Percentiles rank a stretch among this genome's conserved stretches.
phyloP scores from a whole-genome alignment of 139 green algal species.

The Chlorokybus atmophyticus region DNA sequence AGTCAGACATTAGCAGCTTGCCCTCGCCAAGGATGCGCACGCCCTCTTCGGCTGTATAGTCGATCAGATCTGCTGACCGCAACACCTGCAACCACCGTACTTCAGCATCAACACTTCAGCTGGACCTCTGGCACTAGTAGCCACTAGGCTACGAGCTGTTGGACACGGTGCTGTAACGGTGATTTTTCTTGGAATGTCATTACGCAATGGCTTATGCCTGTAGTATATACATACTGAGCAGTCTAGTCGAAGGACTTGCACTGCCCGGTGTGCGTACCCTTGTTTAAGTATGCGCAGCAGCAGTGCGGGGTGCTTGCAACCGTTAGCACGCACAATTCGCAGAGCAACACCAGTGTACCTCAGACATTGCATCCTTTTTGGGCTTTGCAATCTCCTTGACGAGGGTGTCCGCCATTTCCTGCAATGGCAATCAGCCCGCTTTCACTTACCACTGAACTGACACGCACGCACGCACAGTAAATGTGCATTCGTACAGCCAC shows the following conservation, averaged over 20 bases:
- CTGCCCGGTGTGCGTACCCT: background rate
- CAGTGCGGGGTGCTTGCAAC: background rate
- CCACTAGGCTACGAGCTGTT: background rate
- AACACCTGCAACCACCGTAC: conserved; percentile 21
- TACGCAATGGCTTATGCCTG: background rate
- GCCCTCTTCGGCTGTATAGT: conserved; percentile 88
- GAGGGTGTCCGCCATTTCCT: conserved; percentile 77
- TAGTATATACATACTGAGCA: background rate
- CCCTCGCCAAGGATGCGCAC: conserved; percentile 68
- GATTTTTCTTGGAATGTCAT: background rate
- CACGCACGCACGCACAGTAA: too few relatives aligned
- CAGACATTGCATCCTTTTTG: conserved; percentile 58
- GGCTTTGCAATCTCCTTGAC: conserved; percentile 88
- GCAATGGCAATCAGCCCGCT: too few relatives aligned
- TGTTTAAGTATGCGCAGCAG: background rate
- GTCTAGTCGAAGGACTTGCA: background rate
- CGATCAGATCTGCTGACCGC: conserved; percentile 73
- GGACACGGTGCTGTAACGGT: background rate
- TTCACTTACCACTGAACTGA: too few relatives aligned
- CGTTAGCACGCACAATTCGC: background rate
- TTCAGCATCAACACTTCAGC: background rate
- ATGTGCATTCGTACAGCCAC: too few relatives aligned
- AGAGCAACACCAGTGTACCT: conserved; percentile 4
- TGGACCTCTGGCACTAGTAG: background rate
- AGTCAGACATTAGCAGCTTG: conserved; percentile 68